phyloP scores from a whole-genome alignment of 2,329 filamentous ascomycete species.

The Talaromyces sp. region DNA sequence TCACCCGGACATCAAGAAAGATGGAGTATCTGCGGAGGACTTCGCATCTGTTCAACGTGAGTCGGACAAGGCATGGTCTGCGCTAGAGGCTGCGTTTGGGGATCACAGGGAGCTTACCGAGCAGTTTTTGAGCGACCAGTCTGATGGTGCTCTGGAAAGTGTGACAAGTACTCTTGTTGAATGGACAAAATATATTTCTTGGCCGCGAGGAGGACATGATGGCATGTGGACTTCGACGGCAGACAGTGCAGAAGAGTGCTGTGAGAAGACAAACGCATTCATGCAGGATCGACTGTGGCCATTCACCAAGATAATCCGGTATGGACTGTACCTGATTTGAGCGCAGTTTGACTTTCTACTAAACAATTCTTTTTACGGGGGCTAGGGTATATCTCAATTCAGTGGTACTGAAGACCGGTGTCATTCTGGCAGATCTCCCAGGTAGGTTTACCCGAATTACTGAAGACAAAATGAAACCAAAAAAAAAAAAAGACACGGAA shows the following conservation, averaged over 20 bases:
- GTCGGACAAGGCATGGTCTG: background rate
- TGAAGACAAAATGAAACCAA: too few relatives aligned
- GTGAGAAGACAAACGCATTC: background rate
- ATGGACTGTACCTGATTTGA: background rate
- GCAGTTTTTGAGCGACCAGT: background rate
- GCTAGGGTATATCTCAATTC: background rate
- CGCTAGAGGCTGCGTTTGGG: background rate
- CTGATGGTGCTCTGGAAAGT: background rate
- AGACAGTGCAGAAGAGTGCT: background rate
- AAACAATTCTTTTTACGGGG: too few relatives aligned
- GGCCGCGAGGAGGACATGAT: background rate
- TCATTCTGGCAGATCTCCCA: slow-evolving; percentile 1
- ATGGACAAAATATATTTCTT: background rate
- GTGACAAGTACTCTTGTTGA: background rate
- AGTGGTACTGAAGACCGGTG: background rate
- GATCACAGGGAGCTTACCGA: background rate
- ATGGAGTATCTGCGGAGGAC: background rate
- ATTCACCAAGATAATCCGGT: background rate
- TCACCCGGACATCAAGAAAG: background rate
- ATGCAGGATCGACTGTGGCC: background rate
- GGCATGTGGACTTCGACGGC: background rate
- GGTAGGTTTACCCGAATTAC: background rate
- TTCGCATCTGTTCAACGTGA: background rate
- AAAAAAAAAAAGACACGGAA: too few relatives aligned
- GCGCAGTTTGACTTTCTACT: too few relatives aligned